Conservation (phyloP, 2,329 filamentous ascomycete genomes). For the Xylaria sp. region DNA sequence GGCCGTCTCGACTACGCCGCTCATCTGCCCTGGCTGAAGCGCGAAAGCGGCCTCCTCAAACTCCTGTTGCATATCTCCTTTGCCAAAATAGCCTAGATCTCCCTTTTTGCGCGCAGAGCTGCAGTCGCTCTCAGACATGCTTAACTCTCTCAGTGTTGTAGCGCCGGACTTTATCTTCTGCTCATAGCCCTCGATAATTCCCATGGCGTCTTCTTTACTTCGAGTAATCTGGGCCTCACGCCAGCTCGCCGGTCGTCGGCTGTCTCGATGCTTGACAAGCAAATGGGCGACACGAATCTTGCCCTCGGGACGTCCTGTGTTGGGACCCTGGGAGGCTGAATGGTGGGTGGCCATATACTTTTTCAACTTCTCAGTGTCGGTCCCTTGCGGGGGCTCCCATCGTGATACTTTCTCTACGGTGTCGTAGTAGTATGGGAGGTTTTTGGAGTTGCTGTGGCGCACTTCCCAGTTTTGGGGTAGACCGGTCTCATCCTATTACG, state of each 20-base stretch:
- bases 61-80: conserved; percentile 97
- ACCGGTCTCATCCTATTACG: conserved; percentile 73
- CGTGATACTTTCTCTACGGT: conserved; percentile 83
- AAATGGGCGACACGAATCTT: conserved; percentile 96
- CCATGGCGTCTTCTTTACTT: conserved; percentile 84
- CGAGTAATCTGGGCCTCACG: conserved; percentile 89
- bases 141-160: conserved; percentile 80
- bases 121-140: conserved; percentile 90
- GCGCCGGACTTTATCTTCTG: conserved; percentile 77
- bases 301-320: conserved; percentile 63
- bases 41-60: conserved; percentile 96
- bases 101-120: conserved; percentile 94
- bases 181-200: conserved; percentile 80
- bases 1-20: conserved; percentile 87
- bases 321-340: conserved; percentile 63
- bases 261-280: conserved; percentile 91
- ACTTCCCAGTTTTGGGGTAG: conserved; percentile 93
- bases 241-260: conserved; percentile 92
- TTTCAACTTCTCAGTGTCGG: conserved; percentile 93
- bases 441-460: conserved; percentile 97
- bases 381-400: conserved; percentile 91
- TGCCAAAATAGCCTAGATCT: conserved; percentile 94
- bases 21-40: conserved; percentile 88
- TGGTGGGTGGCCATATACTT: conserved; percentile 92
- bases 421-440: conserved; percentile 99